Percentiles rank a stretch among this genome's conserved stretches.
phyloP scores from a whole-genome alignment of 2,329 filamentous ascomycete genomes.

The Trichoderma sp. region DNA sequence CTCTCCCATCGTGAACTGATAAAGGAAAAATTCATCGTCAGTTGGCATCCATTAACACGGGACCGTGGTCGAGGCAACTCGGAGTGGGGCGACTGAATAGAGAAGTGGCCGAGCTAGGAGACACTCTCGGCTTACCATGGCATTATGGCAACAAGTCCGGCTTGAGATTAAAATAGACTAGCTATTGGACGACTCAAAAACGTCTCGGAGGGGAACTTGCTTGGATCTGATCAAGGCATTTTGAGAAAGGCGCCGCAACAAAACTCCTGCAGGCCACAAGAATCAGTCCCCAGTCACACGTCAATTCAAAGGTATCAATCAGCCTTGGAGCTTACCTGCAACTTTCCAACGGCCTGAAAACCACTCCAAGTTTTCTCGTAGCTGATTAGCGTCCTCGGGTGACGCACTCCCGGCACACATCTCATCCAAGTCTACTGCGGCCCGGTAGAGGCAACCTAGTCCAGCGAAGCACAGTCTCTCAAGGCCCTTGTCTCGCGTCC shows the following conservation, averaged over 20 bases:
- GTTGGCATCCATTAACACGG: background rate
- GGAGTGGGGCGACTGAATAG: background rate
- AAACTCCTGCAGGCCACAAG: background rate
- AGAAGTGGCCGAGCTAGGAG: background rate
- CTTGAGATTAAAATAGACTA: background rate
- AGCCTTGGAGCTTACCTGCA: background rate
- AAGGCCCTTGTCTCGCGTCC: background rate
- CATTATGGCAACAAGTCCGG: background rate
- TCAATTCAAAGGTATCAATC: background rate
- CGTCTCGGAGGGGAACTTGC: background rate
- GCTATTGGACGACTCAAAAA: background rate
- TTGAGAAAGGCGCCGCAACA: constrained; percentile 3
- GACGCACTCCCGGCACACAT: background rate
- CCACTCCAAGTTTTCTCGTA: constrained; percentile 14
- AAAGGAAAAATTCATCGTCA: background rate
- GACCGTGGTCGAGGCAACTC: background rate
- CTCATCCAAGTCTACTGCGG: constrained; percentile 14
- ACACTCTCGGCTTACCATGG: background rate
- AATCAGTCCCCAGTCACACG: background rate
- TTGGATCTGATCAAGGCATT: background rate
- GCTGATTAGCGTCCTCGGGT: background rate
- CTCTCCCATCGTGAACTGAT: background rate
- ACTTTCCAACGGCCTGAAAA: background rate
- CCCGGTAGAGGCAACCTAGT: constrained; percentile 17
- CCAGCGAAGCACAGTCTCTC: constrained; percentile 9